These are phyloP conservation scores for Linum usitatissimum DNA, from an alignment of 345 rosid species.

Conservation along the genomic window DNA sequence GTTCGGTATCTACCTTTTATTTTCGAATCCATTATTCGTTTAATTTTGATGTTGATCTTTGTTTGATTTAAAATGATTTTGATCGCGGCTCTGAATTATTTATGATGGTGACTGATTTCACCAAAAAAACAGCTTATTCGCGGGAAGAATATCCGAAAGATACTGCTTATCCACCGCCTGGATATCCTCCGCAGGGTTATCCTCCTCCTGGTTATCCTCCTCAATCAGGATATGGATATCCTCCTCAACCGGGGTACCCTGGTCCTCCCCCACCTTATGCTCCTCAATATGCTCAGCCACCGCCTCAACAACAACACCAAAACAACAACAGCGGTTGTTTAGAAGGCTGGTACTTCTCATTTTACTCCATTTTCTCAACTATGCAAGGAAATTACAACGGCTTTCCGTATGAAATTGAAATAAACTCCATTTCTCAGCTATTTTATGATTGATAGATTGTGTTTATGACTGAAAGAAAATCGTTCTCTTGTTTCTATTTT, in stretches of 20 bases:
- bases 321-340: slow-evolving; percentile 33
- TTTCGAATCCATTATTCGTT: no score
- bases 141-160: slow-evolving; percentile 78
- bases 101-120: background rate
- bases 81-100: background rate
- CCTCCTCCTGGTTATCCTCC: slow-evolving; percentile 37
- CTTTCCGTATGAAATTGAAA: no score
- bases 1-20: slow-evolving; percentile 27
- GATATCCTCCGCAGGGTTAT: slow-evolving; percentile 40
- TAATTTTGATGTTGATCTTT: background rate
- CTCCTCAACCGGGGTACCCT: slow-evolving; percentile 45
- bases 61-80: slow-evolving; percentile 14
- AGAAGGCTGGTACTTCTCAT: slow-evolving; percentile 59
- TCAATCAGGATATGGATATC: slow-evolving; percentile 28
- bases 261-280: slow-evolving; percentile 48
- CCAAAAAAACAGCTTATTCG: slow-evolving; percentile 71
- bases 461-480: no score
- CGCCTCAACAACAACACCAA: slow-evolving; percentile 49
- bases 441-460: no score
- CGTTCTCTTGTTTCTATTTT: no score
- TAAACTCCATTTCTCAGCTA: no score
- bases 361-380: background rate
- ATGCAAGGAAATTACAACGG: no score
- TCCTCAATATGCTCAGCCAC: slow-evolving; percentile 66
- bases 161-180: slow-evolving; percentile 49